These are phyloP conservation scores for Sporothrix sp. DNA, from an alignment of 2,329 filamentous ascomycete species.

Conservation along the genomic window DNA sequence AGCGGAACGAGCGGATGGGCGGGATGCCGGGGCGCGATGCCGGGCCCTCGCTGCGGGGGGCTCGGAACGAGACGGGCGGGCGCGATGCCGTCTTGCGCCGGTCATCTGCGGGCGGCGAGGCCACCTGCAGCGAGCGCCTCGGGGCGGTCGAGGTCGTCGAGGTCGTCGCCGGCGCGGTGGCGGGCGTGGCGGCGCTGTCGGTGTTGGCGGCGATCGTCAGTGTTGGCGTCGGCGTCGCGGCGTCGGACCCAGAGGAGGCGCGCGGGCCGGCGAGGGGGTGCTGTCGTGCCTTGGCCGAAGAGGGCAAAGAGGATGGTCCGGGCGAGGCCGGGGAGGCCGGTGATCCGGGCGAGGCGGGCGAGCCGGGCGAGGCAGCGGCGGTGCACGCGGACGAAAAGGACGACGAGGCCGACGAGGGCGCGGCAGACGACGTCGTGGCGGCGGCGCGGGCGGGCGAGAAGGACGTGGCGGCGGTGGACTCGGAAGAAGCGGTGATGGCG, in stretches of 20 bases:
- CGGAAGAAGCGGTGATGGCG: slow-evolving; percentile 20
- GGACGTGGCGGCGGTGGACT: slow-evolving; percentile 25
- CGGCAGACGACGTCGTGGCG: not conserved
- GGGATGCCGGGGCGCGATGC: slow-evolving; percentile 32
- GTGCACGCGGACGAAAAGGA: not conserved
- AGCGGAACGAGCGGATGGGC: slow-evolving; percentile 47
- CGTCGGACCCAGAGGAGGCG: slow-evolving; percentile 30
- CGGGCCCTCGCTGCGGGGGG: slow-evolving; percentile 25
- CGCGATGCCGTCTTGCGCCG: slow-evolving; percentile 34
- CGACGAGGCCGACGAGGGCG: not conserved
- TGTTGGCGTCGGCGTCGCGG: slow-evolving; percentile 21
- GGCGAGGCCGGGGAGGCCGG: not conserved
- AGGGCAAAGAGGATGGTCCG: not conserved
- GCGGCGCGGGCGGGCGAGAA: not conserved
- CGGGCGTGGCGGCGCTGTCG: not conserved
- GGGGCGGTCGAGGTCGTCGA: slow-evolving; percentile 35
- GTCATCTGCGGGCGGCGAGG: slow-evolving; percentile 33
- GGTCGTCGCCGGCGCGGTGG: not conserved
- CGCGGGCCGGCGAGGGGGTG: slow-evolving; percentile 22
- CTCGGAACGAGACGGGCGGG: slow-evolving; percentile 43
- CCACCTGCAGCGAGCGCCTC: slow-evolving; percentile 24
- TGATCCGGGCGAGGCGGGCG: not conserved
- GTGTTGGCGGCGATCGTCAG: not conserved
- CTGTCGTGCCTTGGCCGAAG: slow-evolving; percentile 15
- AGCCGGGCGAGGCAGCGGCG: not conserved